Base-by-base conservation (phyloP, 177 flowering plant genomes). In the Vitis hybrid region DNA sequence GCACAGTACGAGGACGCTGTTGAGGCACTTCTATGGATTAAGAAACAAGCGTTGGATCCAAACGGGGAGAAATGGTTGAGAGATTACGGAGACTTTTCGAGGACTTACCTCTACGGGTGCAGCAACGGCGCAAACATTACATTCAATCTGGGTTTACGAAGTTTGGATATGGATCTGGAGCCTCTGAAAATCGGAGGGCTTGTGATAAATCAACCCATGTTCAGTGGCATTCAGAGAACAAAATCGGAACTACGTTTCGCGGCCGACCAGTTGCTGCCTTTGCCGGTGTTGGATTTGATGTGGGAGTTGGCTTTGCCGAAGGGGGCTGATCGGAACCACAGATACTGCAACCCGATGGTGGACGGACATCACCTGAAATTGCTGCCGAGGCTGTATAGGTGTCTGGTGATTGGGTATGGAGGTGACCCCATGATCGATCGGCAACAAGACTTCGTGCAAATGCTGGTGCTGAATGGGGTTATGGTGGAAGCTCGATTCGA, bases 271-370 rank as follows among this genome's bases (percentile, higher is more conserved):
- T n/a, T 83, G 4, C 3, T 82, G 23, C 97, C 98, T 0, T 65
- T 88, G 70, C 82, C 89, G 1, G 88, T 57, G 6, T 12, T 70
- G 4, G 98, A 93, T 51, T 18, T 83, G 54, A 64, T 84, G 64
- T 89, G 93, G 98, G 83, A 85, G 60, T 69, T 91, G 67, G 79
- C 87, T 7, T 70, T 91, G 69, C 97, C 94, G 0, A 13, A 26
- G 1, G 93, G 90, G 12, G 62, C 83, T 0, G 81, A 85, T 66
- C 64, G 86, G 0, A 89, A 93, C 66, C 93, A 88, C 54, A 74
- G 84, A 66, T 91, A 60, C 56, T 75, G 86, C 48, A 92, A 92
- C 68, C 90, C 90, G 15, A 34, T 79, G 67, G 39, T 10, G 23
- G 80, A 73, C 12, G 81, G 64, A 1, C 34, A 71, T 3, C 68